These are phyloP conservation scores for Laburnicola sp. DNA, from an alignment of 2,329 filamentous ascomycete species.

Conservation along the genomic window DNA sequence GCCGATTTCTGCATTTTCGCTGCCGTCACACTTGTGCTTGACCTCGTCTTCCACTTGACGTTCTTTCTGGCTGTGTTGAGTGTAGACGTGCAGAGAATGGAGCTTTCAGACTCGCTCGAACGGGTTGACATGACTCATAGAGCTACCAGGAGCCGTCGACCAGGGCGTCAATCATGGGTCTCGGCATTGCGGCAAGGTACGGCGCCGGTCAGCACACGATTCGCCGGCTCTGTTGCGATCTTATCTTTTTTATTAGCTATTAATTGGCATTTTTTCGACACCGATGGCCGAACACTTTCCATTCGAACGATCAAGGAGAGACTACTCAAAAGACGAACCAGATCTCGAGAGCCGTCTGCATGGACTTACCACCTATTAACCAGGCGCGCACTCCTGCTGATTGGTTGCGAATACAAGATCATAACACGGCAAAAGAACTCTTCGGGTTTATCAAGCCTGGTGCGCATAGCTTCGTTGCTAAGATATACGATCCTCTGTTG, in stretches of 20 bases:
- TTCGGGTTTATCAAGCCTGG: slow-evolving; percentile 75
- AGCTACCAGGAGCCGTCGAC: slow-evolving; percentile 53
- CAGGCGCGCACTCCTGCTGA: slow-evolving; percentile 75
- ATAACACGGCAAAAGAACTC: slow-evolving; percentile 75
- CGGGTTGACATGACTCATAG: slow-evolving; percentile 39
- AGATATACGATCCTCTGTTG: slow-evolving; percentile 73
- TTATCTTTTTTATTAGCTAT: slow-evolving; percentile 72
- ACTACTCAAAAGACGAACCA: slow-evolving; percentile 26
- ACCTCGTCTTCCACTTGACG: slow-evolving; percentile 76
- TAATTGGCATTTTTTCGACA: slow-evolving; percentile 77
- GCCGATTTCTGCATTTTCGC: slow-evolving; percentile 77
- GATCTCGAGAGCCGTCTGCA: slow-evolving; percentile 13
- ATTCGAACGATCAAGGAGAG: slow-evolving; percentile 25
- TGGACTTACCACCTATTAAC: slow-evolving; percentile 62
- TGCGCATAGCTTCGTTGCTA: slow-evolving; percentile 71
- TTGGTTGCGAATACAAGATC: slow-evolving; percentile 77
- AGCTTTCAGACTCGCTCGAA: slow-evolving; percentile 72
- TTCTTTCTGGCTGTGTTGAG: slow-evolving; percentile 80
- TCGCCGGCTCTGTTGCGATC: slow-evolving; percentile 74
- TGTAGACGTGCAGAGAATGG: slow-evolving; percentile 75
- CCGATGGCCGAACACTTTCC: slow-evolving; percentile 49
- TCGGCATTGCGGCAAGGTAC: slow-evolving; percentile 66
- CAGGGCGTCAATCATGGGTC: slow-evolving; percentile 58
- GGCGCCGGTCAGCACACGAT: slow-evolving; percentile 69
- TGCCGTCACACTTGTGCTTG: slow-evolving; percentile 72